These are phyloP conservation scores for Chiua sp. DNA, from an alignment of 1,284 basidiomycete genomes.

Conservation along the genomic window DNA sequence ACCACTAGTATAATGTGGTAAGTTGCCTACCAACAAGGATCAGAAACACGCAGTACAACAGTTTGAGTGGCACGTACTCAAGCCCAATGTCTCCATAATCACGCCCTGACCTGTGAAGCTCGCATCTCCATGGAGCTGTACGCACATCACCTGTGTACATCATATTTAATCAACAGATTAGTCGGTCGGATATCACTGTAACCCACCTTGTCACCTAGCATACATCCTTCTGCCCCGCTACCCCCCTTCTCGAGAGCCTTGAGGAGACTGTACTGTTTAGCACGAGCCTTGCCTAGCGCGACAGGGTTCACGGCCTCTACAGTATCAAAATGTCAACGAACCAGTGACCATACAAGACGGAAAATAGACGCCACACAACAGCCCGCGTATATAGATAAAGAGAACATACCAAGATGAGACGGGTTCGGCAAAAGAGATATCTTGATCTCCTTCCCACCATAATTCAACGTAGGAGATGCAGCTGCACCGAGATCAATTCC, in stretches of 20 bases:
- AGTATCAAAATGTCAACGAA: not conserved
- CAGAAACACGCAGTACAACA: not conserved
- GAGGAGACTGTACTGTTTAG: slow-evolving; percentile 88
- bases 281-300: slow-evolving; percentile 87
- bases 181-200: not conserved
- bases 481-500: slow-evolving; percentile 41
- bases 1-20: slow-evolving; percentile 89
- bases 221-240: slow-evolving; percentile 58
- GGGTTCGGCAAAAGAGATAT: slow-evolving; percentile 88
- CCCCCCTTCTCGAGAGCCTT: slow-evolving; percentile 52
- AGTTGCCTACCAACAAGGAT: slow-evolving; percentile 56
- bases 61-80: slow-evolving; percentile 57
- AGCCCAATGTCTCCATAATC: slow-evolving; percentile 85
- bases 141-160: slow-evolving; percentile 67
- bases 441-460: slow-evolving; percentile 58
- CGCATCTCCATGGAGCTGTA: slow-evolving; percentile 90
- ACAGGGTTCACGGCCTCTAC: slow-evolving; percentile 87
- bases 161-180: not conserved
- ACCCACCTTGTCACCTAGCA: slow-evolving; percentile 72
- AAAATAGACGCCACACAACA: not conserved
- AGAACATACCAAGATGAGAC: slow-evolving; percentile 74
- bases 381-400: not conserved
- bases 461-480: slow-evolving; percentile 63
- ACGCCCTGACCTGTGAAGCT: slow-evolving; percentile 91
- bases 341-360: not conserved